Conservation (phyloP, 192 early-diverging fungal species). For the Dissophora globulifera region DNA sequence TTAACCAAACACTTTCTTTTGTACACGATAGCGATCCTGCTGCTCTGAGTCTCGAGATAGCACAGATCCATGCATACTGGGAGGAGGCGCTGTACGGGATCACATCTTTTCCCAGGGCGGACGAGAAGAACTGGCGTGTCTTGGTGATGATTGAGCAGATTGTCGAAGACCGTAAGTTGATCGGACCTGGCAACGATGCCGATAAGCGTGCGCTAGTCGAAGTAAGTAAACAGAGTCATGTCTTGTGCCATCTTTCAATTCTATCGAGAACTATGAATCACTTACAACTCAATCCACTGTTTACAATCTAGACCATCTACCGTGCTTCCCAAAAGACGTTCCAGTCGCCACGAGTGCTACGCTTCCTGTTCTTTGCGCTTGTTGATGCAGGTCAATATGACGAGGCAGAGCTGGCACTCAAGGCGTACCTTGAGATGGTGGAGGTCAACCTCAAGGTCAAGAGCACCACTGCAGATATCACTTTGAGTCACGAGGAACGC, state of each 20-base stretch:
- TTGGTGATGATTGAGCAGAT: slow-evolving; percentile 71
- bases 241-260: too few species aligned
- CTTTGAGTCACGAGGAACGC: slow-evolving; percentile 20
- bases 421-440: slow-evolving; percentile 69
- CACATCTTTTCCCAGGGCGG: slow-evolving; percentile 69
- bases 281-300: not conserved
- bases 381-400: slow-evolving; percentile 74
- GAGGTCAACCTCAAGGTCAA: slow-evolving; percentile 51
- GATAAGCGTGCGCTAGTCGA: slow-evolving; percentile 69
- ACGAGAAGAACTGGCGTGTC: slow-evolving; percentile 66
- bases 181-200: slow-evolving; percentile 58
- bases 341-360: slow-evolving; percentile 75
- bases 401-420: slow-evolving; percentile 76
- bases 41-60: slow-evolving; percentile 57
- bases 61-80: slow-evolving; percentile 67
- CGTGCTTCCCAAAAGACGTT: slow-evolving; percentile 72
- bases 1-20: too few species aligned
- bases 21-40: slow-evolving; percentile 44
- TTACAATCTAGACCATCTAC: slow-evolving; percentile 67
- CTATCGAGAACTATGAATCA: too few species aligned
- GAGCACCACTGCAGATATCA: slow-evolving; percentile 10
- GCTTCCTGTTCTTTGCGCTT: slow-evolving; percentile 70
- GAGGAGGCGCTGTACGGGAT: slow-evolving; percentile 67
- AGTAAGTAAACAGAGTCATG: slow-evolving; percentile 11
- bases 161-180: slow-evolving; percentile 66